These are phyloP conservation scores for Candida nitratophila DNA, from an alignment of 805 yeast species.

Conservation along the genomic window DNA sequence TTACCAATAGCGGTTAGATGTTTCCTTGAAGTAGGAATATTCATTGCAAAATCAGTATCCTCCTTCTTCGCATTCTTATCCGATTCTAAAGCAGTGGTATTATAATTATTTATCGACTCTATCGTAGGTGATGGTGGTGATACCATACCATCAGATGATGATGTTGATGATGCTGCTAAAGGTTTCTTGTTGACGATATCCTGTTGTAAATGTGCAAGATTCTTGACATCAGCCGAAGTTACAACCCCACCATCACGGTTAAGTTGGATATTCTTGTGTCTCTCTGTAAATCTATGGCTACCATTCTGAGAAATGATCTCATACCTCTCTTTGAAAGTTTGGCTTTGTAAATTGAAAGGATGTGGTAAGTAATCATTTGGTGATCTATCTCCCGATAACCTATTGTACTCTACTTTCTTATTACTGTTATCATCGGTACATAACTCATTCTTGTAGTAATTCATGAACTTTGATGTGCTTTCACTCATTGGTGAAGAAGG, in stretches of 20 bases:
- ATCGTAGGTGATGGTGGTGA: too few species aligned
- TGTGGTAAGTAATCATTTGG: neutral
- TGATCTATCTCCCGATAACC: neutral
- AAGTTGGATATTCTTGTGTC: neutral
- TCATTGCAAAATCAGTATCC: neutral
- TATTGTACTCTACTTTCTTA: neutral
- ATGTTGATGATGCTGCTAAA: too few species aligned
- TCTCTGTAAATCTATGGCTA: neutral
- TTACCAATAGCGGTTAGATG: constrained; percentile 36
- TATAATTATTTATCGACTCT: too few species aligned
- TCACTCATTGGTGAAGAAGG: too few species aligned
- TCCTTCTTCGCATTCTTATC: neutral
- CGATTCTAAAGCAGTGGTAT: too few species aligned
- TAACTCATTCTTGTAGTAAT: neutral
- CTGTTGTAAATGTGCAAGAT: neutral
- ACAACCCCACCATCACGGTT: neutral
- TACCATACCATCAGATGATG: neutral
- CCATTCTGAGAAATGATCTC: neutral
- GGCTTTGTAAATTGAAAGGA: neutral
- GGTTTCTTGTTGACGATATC: neutral
- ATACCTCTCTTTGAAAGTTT: neutral
- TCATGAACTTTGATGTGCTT: neutral
- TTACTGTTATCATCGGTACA: constrained; percentile 1
- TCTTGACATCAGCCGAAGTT: neutral
- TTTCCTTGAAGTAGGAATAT: neutral